A percentile compares a stretch with the other conserved stretches of the same genome.
Conservation (phyloP, 2,329 filamentous ascomycete genomes). For the Talaromyces sp. region DNA sequence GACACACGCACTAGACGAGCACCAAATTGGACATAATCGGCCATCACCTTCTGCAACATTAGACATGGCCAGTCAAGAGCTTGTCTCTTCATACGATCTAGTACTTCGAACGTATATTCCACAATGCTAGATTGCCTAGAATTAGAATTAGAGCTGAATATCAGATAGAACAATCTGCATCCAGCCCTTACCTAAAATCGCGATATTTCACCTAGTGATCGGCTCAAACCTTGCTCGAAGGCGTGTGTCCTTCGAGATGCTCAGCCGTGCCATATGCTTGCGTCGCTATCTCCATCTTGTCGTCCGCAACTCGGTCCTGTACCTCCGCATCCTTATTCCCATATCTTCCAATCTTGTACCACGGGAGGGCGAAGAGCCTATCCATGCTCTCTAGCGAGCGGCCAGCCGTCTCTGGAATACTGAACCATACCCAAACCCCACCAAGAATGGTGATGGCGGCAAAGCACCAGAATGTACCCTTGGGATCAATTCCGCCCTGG, state of each 20-base stretch:
- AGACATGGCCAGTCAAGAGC: background rate
- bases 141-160: background rate
- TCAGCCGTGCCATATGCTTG: background rate
- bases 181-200: background rate
- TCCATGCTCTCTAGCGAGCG: conserved; percentile 63
- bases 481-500: conserved; percentile 45
- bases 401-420: conserved; percentile 27
- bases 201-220: background rate
- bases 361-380: conserved; percentile 65
- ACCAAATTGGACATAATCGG: background rate
- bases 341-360: conserved; percentile 65
- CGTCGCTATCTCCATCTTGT: background rate
- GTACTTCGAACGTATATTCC: background rate
- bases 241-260: background rate
- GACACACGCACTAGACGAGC: background rate
- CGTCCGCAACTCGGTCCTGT: background rate
- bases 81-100: background rate
- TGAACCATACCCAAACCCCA: background rate
- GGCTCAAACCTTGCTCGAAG: background rate
- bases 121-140: background rate
- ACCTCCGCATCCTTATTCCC: conserved; percentile 24
- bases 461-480: conserved; percentile 76
- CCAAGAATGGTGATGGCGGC: conserved; percentile 51
- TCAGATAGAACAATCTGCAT: background rate
- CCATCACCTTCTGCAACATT: background rate